Conservation (phyloP, 2,329 filamentous ascomycete species). For the Diaporthe sp. region DNA sequence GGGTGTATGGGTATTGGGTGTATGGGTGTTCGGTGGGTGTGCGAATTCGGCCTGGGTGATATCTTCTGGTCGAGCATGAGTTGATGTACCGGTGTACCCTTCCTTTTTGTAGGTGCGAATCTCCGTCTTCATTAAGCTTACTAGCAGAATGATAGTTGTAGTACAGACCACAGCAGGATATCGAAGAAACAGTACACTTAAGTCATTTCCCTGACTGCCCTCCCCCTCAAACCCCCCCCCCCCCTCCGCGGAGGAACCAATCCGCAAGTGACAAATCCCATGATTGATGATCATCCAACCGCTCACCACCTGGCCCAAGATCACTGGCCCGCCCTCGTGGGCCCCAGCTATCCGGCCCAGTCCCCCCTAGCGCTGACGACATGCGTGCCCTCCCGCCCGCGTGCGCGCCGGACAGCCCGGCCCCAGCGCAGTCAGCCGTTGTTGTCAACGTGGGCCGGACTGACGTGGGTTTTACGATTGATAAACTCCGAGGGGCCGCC, state of each 20-base stretch:
- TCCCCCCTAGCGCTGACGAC: constrained; percentile 1
- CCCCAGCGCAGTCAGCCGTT: constrained; percentile 6
- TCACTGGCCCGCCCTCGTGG: not conserved
- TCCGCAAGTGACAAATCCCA: not conserved
- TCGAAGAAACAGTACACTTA: not conserved
- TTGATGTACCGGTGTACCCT: too few species aligned
- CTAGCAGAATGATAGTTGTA: not conserved
- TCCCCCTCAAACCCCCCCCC: not conserved
- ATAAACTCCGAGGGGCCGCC: not conserved
- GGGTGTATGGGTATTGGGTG: too few species aligned
- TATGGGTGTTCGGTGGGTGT: too few species aligned
- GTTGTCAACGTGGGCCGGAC: not conserved
- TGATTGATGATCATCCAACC: not conserved
- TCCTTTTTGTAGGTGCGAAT: too few species aligned
- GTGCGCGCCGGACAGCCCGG: not conserved
- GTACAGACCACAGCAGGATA: not conserved
- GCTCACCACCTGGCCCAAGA: too few species aligned
- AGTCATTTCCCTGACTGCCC: not conserved
- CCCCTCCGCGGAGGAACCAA: not conserved
- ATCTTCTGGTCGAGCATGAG: too few species aligned
- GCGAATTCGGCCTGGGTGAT: too few species aligned
- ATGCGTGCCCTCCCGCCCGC: not conserved
- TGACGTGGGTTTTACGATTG: not conserved
- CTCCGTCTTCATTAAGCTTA: too few species aligned
- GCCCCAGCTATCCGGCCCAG: not conserved